Percentiles rank a stretch among this genome's conserved stretches.
These are phyloP conservation scores for Fraxinus dipetala DNA, from an alignment of 305 asterid genomes.

Conservation along the genomic window DNA sequence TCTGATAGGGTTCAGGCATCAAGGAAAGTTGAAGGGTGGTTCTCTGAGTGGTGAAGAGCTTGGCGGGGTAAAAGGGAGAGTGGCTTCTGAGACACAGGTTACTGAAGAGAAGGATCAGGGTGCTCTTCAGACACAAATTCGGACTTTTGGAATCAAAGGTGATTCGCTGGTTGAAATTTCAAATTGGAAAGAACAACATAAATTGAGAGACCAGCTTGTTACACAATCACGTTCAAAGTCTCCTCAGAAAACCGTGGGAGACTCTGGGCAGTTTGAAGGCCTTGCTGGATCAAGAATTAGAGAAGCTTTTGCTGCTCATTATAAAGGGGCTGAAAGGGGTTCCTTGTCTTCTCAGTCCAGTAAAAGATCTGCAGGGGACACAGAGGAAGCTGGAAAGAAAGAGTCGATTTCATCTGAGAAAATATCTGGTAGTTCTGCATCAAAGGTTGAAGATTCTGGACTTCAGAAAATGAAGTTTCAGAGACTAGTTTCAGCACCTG, in stretches of 20 bases:
- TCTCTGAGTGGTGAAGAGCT: conserved; percentile 38
- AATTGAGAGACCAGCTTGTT: conserved; percentile 34
- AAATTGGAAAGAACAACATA: conserved; percentile 36
- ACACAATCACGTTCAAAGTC: conserved; percentile 31
- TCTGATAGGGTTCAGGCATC: conserved; percentile 29
- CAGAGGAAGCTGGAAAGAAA: conserved; percentile 41
- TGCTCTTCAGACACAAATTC: conserved; percentile 32
- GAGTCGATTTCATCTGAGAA: conserved; percentile 35
- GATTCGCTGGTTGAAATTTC: conserved; percentile 34
- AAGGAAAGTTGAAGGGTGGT: conserved; percentile 33
- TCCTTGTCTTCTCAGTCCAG: conserved; percentile 45
- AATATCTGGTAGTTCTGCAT: conserved; percentile 33
- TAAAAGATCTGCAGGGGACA: conserved; percentile 33
- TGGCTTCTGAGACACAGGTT: conserved; percentile 31
- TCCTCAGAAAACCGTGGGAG: conserved; percentile 37
- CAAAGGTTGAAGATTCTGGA: conserved; percentile 53
- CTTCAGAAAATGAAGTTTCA: conserved; percentile 40
- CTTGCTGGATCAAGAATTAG: conserved; percentile 55
- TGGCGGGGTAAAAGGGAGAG: conserved; percentile 15
- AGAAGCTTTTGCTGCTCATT: conserved; percentile 46
- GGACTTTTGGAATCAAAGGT: conserved; percentile 33
- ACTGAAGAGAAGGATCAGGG: conserved; percentile 35
- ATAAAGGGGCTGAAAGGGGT: conserved; percentile 44
- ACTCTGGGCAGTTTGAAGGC: conserved; percentile 38
- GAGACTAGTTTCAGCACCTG: conserved; percentile 45